Base-by-base conservation (phyloP, 805 yeast genomes). In the Pichia exigua region DNA sequence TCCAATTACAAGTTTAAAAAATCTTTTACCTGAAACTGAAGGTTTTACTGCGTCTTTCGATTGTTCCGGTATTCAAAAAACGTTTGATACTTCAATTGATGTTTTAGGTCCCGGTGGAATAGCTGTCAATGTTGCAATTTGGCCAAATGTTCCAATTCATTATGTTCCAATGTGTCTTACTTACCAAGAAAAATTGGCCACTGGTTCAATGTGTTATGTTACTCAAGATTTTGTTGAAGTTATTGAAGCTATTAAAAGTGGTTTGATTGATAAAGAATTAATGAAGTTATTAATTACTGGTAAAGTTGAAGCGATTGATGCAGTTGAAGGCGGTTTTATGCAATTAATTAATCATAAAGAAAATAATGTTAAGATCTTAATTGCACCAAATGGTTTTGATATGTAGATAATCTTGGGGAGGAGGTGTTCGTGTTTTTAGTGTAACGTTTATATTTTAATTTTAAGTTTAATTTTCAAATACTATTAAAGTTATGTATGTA, bases 121-220 rank as follows among this genome's bases (percentile, higher is more conserved):
- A 2, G 77, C 81, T n/a, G 78, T 79, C 30, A 82, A 82, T 63
- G 75, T 82, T 50, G 87, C 87, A 6, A 77, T 83, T 44, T 82
- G 85, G 85, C 80, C 82, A 21, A 71, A 73, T 45, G 67, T 72
- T 39, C 74, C 80, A 9, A 65, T 76, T 26, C 68, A 68, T 17
- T 76, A 73, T 60, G 71, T 71, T 56, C 84, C 83, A 50, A 81
- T 79, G 82, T 74, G 72, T 55, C 64, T 79, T 20, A 76, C 84
- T 5, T 67, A 73, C 57, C 73, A 73, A 49, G 87, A 83, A 61
- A 82, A 78, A 59, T 64, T 64, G 45, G 67, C 78, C 39, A 73
- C 80, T 43, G 87, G 86, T 2, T 79, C 85, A 1, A 79, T 81
- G 72, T 80, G 85, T 53, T 81, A 82, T 61, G 75, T 76, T 3